phyloP scores from a whole-genome alignment of 164 flowering plant species.

The Protea cynaroides region DNA sequence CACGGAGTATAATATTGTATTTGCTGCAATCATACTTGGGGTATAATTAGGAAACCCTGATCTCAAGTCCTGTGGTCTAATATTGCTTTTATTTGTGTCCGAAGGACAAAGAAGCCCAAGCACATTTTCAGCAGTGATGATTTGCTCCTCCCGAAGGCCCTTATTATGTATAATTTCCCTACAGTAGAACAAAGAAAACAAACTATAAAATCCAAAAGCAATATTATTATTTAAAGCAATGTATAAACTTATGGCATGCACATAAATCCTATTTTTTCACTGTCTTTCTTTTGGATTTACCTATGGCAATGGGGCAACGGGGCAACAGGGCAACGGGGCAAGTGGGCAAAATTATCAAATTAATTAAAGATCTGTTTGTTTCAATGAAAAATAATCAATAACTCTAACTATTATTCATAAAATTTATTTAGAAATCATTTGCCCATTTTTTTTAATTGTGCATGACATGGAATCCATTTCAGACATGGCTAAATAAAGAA shows the following conservation, averaged over 20 bases:
- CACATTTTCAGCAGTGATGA: constrained; percentile 51
- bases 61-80: constrained; percentile 10
- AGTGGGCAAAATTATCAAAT: background rate
- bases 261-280: too few relatives aligned
- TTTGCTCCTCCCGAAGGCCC: constrained; percentile 43
- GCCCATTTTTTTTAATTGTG: too few relatives aligned
- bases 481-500: too few relatives aligned
- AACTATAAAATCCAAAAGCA: background rate
- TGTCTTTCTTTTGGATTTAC: too few relatives aligned
- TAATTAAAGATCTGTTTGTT: too few relatives aligned
- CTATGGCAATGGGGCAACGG: too few relatives aligned
- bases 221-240: background rate
- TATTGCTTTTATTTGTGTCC: constrained; percentile 1
- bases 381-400: background rate
- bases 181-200: constrained; percentile 16
- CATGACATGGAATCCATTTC: too few relatives aligned
- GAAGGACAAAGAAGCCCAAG: constrained; percentile 30
- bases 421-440: too few relatives aligned
- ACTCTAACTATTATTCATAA: too few relatives aligned
- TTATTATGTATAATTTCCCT: constrained; percentile 51
- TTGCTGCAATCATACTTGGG: constrained; percentile 71
- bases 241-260: background rate
- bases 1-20: constrained; percentile 38
- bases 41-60: constrained; percentile 11
- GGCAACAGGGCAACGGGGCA: too few relatives aligned